These are phyloP conservation scores for Rhodotorula mucilaginosa DNA, from an alignment of 1,284 basidiomycete genomes.

Conservation along the genomic window DNA sequence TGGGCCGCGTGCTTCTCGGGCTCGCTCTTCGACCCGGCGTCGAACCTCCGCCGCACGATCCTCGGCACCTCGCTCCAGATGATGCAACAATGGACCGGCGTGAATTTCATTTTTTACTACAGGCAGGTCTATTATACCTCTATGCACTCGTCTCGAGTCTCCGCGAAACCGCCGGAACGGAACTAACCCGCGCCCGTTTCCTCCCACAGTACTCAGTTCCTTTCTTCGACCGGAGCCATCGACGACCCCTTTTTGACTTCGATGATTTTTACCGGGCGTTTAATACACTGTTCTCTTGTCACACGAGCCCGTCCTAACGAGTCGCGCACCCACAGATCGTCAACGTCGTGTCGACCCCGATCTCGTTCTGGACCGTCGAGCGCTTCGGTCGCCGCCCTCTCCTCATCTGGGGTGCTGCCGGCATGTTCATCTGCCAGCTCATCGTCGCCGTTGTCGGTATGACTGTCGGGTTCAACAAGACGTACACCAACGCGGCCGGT, in stretches of 20 bases:
- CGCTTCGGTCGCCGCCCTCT: conserved; percentile 46
- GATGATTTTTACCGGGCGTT: conserved; percentile 44
- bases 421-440: conserved; percentile 58
- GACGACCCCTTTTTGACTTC: conserved; percentile 46
- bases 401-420: conserved; percentile 67
- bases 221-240: conserved; percentile 42
- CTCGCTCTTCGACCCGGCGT: conserved; percentile 32
- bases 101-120: conserved; percentile 44
- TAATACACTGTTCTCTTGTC: no score
- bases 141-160: no score
- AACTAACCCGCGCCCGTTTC: conserved; percentile 1
- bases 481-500: conserved; percentile 17
- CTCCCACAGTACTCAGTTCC: conserved; percentile 39
- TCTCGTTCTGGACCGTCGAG: conserved; percentile 48
- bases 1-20: conserved; percentile 41
- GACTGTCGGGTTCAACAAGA: conserved; percentile 39
- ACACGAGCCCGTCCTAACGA: no score
- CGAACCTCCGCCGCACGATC: conserved; percentile 44
- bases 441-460: conserved; percentile 45
- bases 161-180: no score
- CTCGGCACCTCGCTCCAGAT: conserved; percentile 45
- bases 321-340: conserved; percentile 16
- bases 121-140: conserved; percentile 15
- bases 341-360: conserved; percentile 48
- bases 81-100: conserved; percentile 46